Percentiles rank a stretch among this genome's conserved stretches.
Conservation (phyloP, 2,329 filamentous ascomycete species). For the Cladosporium sp. region DNA sequence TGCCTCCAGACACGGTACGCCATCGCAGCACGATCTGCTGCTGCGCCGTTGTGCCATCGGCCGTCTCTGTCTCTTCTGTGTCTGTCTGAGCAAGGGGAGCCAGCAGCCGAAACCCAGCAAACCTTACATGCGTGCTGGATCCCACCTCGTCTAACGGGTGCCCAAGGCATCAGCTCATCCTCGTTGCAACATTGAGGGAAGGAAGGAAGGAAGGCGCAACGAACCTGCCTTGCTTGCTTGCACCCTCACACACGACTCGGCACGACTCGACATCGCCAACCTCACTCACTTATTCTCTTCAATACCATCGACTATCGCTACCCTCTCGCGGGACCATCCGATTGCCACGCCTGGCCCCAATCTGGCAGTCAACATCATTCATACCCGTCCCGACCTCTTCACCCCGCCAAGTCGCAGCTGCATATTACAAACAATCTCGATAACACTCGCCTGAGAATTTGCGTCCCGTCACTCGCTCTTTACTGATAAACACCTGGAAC, state of each 20-base stretch:
- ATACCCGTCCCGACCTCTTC: neutral
- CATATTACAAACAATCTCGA: conserved; percentile 1
- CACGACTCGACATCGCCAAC: neutral
- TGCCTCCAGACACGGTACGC: neutral
- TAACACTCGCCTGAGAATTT: neutral
- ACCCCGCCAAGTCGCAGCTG: conserved; percentile 8
- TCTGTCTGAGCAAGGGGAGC: conserved; percentile 22
- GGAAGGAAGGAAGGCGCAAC: conserved; percentile 9
- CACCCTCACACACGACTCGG: neutral
- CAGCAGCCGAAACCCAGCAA: conserved; percentile 10
- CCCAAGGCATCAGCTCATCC: neutral
- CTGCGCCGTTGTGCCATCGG: neutral
- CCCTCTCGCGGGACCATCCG: neutral
- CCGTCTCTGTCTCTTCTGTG: neutral
- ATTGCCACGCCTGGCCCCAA: neutral
- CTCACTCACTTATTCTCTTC: neutral
- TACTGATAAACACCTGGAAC: neutral
- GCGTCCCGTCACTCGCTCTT: neutral
- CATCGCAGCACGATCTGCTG: conserved; percentile 1
- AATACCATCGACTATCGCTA: neutral
- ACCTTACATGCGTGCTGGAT: conserved; percentile 14
- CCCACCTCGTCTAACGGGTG: conserved; percentile 4
- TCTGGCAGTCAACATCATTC: neutral
- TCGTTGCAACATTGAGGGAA: conserved; percentile 4
- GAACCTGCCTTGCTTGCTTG: conserved; percentile 6